Percentiles rank a stretch among this genome's conserved stretches.
These are phyloP conservation scores for Pterocarpus macrocarpus DNA, from an alignment of 306 rosid species.

Conservation along the genomic window DNA sequence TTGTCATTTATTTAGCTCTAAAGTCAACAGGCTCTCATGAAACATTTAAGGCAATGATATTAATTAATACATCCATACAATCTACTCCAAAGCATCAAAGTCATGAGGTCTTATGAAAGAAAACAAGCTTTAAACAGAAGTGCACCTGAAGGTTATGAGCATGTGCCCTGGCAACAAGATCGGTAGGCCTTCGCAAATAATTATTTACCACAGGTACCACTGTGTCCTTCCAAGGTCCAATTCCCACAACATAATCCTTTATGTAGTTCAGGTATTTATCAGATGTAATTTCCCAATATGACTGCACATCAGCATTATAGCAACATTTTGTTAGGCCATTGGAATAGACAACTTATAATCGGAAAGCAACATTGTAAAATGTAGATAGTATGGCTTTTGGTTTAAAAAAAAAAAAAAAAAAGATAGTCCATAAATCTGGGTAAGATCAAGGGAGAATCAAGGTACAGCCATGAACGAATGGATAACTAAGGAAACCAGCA, in stretches of 20 bases:
- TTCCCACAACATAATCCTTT: constrained; percentile 79
- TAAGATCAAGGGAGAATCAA: too few relatives aligned
- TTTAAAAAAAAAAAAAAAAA: too few relatives aligned
- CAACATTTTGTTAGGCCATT: constrained; percentile 30
- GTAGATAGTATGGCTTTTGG: background rate
- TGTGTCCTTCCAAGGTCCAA: constrained; percentile 97
- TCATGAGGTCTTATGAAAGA: constrained; percentile 10
- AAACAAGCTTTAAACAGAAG: constrained; percentile 33
- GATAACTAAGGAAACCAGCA: too few relatives aligned
- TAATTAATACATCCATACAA: background rate
- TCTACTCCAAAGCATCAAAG: background rate
- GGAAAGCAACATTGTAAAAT: constrained; percentile 7
- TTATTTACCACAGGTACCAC: constrained; percentile 69
- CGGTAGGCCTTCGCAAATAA: constrained; percentile 64
- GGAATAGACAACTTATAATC: constrained; percentile 18
- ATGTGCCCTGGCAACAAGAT: constrained; percentile 87
- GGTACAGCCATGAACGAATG: too few relatives aligned
- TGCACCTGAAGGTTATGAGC: constrained; percentile 83
- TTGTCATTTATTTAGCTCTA: constrained; percentile 32
- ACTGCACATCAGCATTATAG: constrained; percentile 61
- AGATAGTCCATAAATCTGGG: too few relatives aligned
- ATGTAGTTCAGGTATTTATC: constrained; percentile 76
- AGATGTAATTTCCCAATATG: constrained; percentile 93
- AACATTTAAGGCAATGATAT: constrained; percentile 13
- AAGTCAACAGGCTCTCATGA: constrained; percentile 2